Conservation (phyloP, 768 basidiomycete species). For the Sutorius australiensis region DNA sequence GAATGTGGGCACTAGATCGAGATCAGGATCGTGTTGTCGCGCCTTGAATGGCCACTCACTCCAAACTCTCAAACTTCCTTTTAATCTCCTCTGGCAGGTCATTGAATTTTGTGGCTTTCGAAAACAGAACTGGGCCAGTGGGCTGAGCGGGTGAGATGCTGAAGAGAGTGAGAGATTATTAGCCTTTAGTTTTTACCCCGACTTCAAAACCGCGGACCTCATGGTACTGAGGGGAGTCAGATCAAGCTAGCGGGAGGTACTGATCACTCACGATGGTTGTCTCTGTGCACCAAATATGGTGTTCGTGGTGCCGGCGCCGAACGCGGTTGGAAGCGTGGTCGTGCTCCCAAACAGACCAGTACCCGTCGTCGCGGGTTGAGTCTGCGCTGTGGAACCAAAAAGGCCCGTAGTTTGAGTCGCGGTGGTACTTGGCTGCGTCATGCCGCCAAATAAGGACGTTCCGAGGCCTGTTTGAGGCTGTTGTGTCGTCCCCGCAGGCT, state of each 20-base stretch:
- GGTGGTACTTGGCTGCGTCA: constrained; percentile 14
- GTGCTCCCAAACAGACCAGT: constrained; percentile 29
- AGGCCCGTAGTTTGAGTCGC: constrained; percentile 13
- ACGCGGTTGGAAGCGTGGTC: neutral
- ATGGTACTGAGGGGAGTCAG: constrained; percentile 16
- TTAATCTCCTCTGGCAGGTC: constrained; percentile 71
- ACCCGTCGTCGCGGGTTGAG: constrained; percentile 14
- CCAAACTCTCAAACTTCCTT: constrained; percentile 61
- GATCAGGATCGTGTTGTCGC: constrained; percentile 3
- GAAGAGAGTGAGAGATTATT: neutral
- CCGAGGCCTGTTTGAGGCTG: constrained; percentile 30
- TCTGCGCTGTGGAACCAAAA: constrained; percentile 19
- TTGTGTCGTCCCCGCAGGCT: constrained; percentile 23
- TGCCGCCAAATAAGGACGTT: constrained; percentile 28
- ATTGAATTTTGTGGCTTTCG: constrained; percentile 71
- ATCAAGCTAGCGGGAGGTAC: neutral
- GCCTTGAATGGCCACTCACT: constrained; percentile 44
- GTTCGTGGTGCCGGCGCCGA: constrained; percentile 5
- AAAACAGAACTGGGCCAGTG: constrained; percentile 30
- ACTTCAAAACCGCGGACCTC: constrained; percentile 20
- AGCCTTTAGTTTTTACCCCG: neutral
- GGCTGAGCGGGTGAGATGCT: constrained; percentile 31
- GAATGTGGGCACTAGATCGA: constrained; percentile 57
- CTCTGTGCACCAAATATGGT: constrained; percentile 30
- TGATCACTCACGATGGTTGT: constrained; percentile 28